Evolutionary conservation across 148 eudicot species (phyloP).

Genomic region (Rheum nobile): DNA sequence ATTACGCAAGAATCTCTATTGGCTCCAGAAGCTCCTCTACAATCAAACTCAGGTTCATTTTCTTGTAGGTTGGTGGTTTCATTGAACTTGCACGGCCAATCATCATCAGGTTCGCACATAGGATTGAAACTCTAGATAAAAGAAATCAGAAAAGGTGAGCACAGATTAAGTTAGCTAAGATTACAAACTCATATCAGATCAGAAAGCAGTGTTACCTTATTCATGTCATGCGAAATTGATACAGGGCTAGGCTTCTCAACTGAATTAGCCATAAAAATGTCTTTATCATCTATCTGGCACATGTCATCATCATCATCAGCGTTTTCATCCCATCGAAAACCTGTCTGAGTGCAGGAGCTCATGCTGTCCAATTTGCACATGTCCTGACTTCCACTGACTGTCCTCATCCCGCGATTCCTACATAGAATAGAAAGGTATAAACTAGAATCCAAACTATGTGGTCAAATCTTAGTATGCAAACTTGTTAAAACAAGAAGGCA

Average conservation of each 20-base stretch:
- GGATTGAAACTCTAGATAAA: slow-evolving; percentile 61
- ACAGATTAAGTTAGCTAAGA: not conserved
- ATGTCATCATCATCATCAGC: slow-evolving; percentile 48
- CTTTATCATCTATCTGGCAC: slow-evolving; percentile 64
- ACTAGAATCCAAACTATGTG: not conserved
- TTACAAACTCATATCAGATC: not conserved
- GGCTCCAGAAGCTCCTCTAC: not conserved
- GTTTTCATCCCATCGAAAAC: not conserved
- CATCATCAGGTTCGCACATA: slow-evolving; percentile 57
- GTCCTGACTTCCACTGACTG: not conserved
- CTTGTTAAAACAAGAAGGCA: not conserved
- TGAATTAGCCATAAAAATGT: slow-evolving; percentile 20
- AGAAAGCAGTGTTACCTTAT: not conserved
- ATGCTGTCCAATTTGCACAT: slow-evolving; percentile 1
- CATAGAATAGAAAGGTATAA: not conserved
- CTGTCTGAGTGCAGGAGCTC: not conserved
- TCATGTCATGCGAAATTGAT: not conserved
- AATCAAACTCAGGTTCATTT: not conserved
- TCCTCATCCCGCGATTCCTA: slow-evolving; percentile 3
- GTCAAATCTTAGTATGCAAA: not conserved
- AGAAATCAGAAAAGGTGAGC: not conserved
- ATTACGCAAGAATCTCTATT: not conserved
- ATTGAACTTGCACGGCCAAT: slow-evolving; percentile 32
- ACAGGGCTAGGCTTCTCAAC: not conserved
- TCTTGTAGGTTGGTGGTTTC: slow-evolving; percentile 16